phyloP scores from a whole-genome alignment of 148 eudicot genomes.

The Beta vulgaris region DNA sequence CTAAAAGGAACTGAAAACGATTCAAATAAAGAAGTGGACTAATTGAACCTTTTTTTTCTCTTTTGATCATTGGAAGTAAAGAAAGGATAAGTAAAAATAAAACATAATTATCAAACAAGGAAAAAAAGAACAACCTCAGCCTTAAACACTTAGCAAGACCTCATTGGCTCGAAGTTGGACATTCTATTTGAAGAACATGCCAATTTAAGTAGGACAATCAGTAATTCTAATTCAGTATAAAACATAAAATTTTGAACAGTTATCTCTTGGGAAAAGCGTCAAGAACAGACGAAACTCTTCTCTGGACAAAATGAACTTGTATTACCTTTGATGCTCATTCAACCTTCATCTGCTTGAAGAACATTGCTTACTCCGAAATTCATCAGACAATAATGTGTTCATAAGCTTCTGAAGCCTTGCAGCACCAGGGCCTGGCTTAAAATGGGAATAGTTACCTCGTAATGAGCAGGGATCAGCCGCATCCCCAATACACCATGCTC shows the following conservation, averaged over 20 bases:
- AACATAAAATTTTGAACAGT: background rate
- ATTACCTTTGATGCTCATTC: conserved; percentile 10
- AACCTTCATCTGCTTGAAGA: conserved; percentile 25
- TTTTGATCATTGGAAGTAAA: no score
- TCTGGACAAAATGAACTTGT: background rate
- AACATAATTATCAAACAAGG: no score
- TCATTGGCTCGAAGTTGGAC: background rate
- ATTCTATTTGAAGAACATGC: background rate
- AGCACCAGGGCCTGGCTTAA: conserved; percentile 74
- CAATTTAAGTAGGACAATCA: background rate
- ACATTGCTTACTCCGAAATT: conserved; percentile 66
- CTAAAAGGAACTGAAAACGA: no score
- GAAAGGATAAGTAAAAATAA: no score
- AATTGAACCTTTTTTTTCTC: no score
- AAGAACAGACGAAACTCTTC: background rate
- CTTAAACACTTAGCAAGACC: background rate
- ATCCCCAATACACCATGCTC: conserved; percentile 82
- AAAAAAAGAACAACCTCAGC: background rate
- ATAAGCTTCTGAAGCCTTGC: conserved; percentile 56
- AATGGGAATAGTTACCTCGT: conserved; percentile 66
- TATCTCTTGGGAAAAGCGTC: background rate
- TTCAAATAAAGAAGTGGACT: no score
- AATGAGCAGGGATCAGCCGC: conserved; percentile 68
- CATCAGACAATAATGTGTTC: conserved; percentile 52
- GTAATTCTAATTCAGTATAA: background rate